Evolutionary conservation across 75 land plant genomes (phyloP).

Genomic region (Chamaecyparis obtusa): DNA sequence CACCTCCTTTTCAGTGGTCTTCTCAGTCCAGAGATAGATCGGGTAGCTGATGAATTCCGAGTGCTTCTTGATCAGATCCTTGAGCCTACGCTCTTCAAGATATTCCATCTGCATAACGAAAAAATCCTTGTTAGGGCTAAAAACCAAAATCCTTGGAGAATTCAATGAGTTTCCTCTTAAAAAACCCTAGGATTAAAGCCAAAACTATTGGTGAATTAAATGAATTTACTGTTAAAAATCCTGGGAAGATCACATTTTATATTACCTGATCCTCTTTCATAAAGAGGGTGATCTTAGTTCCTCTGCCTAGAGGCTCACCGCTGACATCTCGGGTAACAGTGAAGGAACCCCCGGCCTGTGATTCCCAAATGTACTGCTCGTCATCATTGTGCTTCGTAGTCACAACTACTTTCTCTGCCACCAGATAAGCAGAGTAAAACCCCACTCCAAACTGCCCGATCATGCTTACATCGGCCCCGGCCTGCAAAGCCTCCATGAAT

Average conservation of each 20-base stretch:
- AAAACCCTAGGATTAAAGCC: background rate
- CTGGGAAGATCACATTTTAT: constrained; percentile 45
- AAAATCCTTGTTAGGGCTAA: constrained; percentile 4
- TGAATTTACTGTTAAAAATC: constrained; percentile 43
- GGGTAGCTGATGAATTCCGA: constrained; percentile 73
- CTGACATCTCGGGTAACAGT: constrained; percentile 51
- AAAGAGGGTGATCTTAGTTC: constrained; percentile 52
- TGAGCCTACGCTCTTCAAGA: constrained; percentile 42
- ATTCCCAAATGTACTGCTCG: constrained; percentile 59
- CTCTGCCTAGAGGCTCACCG: constrained; percentile 55
- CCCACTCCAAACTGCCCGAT: constrained; percentile 74
- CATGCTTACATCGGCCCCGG: constrained; percentile 81
- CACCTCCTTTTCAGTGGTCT: constrained; percentile 66
- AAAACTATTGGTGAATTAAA: constrained; percentile 47
- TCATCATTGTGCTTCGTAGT: constrained; percentile 61
- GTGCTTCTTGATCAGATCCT: constrained; percentile 75
- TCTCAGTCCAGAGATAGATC: constrained; percentile 64
- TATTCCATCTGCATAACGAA: too few species aligned
- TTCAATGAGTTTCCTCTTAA: constrained; percentile 46
- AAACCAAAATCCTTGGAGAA: constrained; percentile 32
- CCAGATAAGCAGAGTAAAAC: constrained; percentile 51
- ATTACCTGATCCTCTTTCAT: constrained; percentile 46
- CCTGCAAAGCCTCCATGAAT: constrained; percentile 77
- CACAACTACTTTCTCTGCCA: constrained; percentile 53
- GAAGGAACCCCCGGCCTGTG: constrained; percentile 58